Conservation (phyloP, 139 green algal species). For the Chlamydomonas urium region DNA sequence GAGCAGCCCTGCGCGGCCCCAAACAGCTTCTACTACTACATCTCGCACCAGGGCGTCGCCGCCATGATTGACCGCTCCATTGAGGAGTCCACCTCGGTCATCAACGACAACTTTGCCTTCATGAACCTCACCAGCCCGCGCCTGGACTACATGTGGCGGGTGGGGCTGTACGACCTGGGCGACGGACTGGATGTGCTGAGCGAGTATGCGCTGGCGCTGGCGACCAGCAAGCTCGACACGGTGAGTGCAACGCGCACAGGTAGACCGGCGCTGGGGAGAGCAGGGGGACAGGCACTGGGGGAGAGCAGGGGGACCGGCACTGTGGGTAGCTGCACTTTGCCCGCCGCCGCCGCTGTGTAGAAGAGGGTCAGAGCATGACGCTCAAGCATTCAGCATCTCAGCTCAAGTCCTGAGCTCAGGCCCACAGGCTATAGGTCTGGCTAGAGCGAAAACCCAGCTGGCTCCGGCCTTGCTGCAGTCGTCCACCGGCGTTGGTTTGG, state of each 20-base stretch:
- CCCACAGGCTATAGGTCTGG: too few relatives aligned
- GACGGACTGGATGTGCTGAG: constrained; percentile 15
- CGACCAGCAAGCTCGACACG: not conserved
- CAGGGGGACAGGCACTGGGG: too few relatives aligned
- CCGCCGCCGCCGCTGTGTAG: too few relatives aligned
- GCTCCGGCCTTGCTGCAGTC: too few relatives aligned
- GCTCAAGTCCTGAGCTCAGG: too few relatives aligned
- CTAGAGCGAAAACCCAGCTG: too few relatives aligned
- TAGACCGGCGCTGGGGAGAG: not conserved
- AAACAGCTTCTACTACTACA: constrained; percentile 14
- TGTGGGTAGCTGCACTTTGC: too few relatives aligned
- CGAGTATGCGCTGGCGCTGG: not conserved
- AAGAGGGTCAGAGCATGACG: too few relatives aligned
- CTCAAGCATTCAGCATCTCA: too few relatives aligned
- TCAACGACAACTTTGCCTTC: constrained; percentile 3
- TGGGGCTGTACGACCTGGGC: constrained; percentile 16
- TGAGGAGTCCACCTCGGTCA: not conserved
- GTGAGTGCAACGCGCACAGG: constrained; percentile 3
- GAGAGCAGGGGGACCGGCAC: too few relatives aligned
- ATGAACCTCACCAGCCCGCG: constrained; percentile 15
- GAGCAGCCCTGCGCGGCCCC: not conserved
- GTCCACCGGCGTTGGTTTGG: too few relatives aligned
- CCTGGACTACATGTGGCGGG: constrained; percentile 24
- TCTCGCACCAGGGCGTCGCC: constrained; percentile 25
- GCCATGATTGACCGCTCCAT: constrained; percentile 27